Evolutionary conservation across 139 green algal species (phyloP).

Genomic region (Zygnema circumcarinatum): DNA sequence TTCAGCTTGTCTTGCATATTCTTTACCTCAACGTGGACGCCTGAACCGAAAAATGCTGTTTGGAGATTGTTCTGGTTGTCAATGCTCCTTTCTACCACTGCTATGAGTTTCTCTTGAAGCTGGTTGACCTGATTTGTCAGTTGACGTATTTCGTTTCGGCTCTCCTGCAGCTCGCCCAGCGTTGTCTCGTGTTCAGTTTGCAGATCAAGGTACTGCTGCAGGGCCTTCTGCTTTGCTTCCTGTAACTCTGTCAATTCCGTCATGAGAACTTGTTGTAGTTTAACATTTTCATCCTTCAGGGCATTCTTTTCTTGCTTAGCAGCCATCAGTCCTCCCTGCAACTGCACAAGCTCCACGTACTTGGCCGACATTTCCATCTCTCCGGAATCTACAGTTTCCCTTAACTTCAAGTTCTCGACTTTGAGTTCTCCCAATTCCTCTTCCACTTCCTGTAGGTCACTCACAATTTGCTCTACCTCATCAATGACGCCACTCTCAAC

Average conservation of each 20-base stretch:
- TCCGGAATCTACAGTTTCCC: neutral
- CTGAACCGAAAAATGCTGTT: neutral
- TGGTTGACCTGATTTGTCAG: neutral
- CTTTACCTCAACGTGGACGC: neutral
- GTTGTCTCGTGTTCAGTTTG: neutral
- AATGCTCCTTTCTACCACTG: neutral
- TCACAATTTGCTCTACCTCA: neutral
- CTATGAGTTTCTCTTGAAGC: neutral
- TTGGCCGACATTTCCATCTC: neutral
- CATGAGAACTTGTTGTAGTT: neutral
- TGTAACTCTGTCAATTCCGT: neutral
- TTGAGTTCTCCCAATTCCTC: neutral
- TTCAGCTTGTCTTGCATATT: neutral
- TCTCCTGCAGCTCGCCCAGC: neutral
- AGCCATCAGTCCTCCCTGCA: neutral
- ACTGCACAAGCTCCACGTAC: neutral
- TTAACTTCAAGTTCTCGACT: neutral
- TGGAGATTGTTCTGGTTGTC: neutral
- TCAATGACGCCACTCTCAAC: neutral
- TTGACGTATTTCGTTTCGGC: neutral
- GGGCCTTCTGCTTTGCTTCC: neutral
- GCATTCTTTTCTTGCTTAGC: neutral
- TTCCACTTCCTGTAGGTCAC: neutral
- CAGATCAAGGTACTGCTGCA: neutral
- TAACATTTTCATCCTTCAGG: neutral